phyloP scores from a whole-genome alignment of 345 rosid species.

The Moricandia arvensis region DNA sequence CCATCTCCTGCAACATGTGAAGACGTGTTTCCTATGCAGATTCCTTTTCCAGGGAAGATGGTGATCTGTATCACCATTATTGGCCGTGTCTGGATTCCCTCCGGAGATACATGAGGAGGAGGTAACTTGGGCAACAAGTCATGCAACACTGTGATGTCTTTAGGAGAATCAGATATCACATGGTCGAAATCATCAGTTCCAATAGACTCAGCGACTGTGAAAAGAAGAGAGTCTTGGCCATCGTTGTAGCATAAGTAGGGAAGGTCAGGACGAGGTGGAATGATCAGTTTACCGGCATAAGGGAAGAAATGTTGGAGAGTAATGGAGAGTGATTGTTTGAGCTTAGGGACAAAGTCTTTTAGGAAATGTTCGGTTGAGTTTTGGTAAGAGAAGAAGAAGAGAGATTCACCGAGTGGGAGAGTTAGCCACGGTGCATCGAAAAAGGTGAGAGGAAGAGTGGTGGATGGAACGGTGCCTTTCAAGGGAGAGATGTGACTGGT shows the following conservation, averaged over 20 bases:
- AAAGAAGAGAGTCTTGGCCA: conserved; percentile 34
- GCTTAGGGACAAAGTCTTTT: conserved; percentile 39
- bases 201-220: conserved; percentile 39
- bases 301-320: conserved; percentile 53
- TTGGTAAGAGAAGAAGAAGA: conserved; percentile 43
- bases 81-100: conserved; percentile 20
- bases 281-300: conserved; percentile 31
- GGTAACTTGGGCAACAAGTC: conserved; percentile 37
- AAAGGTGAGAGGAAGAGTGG: conserved; percentile 23
- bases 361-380: conserved; percentile 35
- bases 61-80: conserved; percentile 36
- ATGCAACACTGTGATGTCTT: conserved; percentile 25
- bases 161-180: conserved; percentile 24
- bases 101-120: not conserved
- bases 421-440: conserved; percentile 20
- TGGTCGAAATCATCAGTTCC: conserved; percentile 35
- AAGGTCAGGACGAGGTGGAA: conserved; percentile 28
- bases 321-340: conserved; percentile 47
- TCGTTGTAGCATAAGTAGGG: conserved; percentile 37
- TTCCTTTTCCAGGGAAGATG: conserved; percentile 40
- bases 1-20: conserved; percentile 41
- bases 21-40: conserved; percentile 36
- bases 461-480: conserved; percentile 31
- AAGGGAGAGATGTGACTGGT: conserved; percentile 38
- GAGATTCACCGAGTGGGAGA: conserved; percentile 28